Percentiles rank a stretch among this genome's conserved stretches.
Evolutionary conservation across 495 filamentous ascomycete species (phyloP).

Genomic region (Neurospora sublineolata): DNA sequence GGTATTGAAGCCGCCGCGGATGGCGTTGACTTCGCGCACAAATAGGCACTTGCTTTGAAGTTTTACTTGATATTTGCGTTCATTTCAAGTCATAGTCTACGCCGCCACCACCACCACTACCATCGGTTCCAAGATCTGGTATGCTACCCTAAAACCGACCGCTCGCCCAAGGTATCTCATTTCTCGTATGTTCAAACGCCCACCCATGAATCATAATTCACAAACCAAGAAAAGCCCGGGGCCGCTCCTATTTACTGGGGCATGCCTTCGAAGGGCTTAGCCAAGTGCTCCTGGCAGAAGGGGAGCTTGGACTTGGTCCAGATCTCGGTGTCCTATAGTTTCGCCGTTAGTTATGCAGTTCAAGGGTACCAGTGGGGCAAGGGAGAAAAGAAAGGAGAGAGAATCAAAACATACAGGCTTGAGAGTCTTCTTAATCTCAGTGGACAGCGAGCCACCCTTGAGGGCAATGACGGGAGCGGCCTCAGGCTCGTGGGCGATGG

Average conservation of each 20-base stretch:
- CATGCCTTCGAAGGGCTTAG: conserved; percentile 50
- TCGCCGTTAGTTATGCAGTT: not conserved
- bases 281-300: conserved; percentile 54
- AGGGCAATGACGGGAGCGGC: conserved; percentile 56
- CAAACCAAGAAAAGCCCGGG: too few species aligned
- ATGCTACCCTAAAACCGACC: not conserved
- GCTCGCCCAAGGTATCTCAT: not conserved
- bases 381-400: not conserved
- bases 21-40: too few species aligned
- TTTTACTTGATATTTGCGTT: not conserved
- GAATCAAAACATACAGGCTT: conserved; percentile 42
- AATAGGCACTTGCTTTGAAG: not conserved
- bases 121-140: not conserved
- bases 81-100: not conserved
- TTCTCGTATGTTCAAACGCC: not conserved
- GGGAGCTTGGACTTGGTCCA: conserved; percentile 58
- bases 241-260: conserved; percentile 34
- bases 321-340: conserved; percentile 50
- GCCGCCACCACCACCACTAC: not conserved
- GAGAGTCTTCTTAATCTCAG: conserved; percentile 52
- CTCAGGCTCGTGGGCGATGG: conserved; percentile 59
- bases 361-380: too few species aligned
- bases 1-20: too few species aligned
- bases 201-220: not conserved
- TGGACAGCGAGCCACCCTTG: conserved; percentile 52